phyloP scores from a whole-genome alignment of 352 stramenopile genomes.

The Phytopythium montanum region DNA sequence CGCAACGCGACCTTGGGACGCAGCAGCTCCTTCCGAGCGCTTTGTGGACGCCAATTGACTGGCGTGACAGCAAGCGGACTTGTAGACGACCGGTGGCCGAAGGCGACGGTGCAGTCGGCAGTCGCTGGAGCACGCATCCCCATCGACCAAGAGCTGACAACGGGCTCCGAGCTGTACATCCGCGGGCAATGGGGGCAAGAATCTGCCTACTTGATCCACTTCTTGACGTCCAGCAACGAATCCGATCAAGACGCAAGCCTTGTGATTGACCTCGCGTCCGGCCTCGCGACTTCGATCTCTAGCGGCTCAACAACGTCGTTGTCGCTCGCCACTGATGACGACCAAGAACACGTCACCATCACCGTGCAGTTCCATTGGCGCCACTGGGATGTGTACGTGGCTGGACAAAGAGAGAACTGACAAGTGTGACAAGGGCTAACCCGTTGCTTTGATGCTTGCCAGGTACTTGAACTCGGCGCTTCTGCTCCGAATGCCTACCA shows the following conservation, averaged over 20 bases:
- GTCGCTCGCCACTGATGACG: slow-evolving; percentile 7
- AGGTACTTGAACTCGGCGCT: neutral
- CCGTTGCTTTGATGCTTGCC: neutral
- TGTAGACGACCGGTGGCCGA: neutral
- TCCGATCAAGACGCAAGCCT: neutral
- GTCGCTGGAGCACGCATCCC: slow-evolving; percentile 4
- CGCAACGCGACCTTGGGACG: slow-evolving; percentile 3
- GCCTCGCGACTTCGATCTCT: neutral
- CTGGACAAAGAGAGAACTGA: neutral
- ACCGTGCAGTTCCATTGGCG: slow-evolving; percentile 12
- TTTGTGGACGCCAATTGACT: slow-evolving; percentile 6
- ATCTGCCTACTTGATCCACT: slow-evolving; percentile 2
- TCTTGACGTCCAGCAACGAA: neutral
- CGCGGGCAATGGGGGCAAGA: slow-evolving; percentile 10
- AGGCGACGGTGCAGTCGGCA: neutral
- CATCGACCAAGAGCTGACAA: slow-evolving; percentile 1
- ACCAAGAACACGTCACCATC: slow-evolving; percentile 13
- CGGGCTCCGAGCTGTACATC: slow-evolving; percentile 11
- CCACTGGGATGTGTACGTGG: slow-evolving; percentile 15
- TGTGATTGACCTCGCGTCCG: slow-evolving; percentile 8
- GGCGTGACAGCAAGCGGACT: neutral
- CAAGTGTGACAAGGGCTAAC: neutral
- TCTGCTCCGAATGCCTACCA: neutral
- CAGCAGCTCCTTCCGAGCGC: slow-evolving; percentile 1
- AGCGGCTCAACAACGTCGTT: neutral